These are phyloP conservation scores for Zarea fungicola DNA, from an alignment of 2,329 filamentous ascomycete species.

Conservation along the genomic window DNA sequence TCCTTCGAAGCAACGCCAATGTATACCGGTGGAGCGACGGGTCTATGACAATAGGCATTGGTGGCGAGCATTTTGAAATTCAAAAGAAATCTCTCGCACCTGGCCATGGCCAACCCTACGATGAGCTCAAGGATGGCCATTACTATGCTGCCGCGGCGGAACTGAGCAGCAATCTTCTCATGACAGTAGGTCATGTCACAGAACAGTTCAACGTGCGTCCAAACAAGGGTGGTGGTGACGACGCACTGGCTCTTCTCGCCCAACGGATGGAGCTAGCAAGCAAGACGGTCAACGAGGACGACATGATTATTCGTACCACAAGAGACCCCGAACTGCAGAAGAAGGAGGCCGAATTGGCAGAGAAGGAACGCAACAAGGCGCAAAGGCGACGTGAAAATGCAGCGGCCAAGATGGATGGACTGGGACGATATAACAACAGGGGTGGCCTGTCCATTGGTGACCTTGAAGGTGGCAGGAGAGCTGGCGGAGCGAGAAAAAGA, in stretches of 20 bases:
- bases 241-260: slow-evolving; percentile 64
- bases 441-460: slow-evolving; percentile 64
- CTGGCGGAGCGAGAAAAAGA: slow-evolving; percentile 45
- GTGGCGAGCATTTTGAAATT: slow-evolving; percentile 70
- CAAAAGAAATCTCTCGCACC: slow-evolving; percentile 66
- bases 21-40: slow-evolving; percentile 77
- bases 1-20: slow-evolving; percentile 69
- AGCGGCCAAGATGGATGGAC: slow-evolving; percentile 56
- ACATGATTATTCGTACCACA: slow-evolving; percentile 64
- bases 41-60: slow-evolving; percentile 69
- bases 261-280: slow-evolving; percentile 61
- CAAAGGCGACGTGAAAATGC: slow-evolving; percentile 64
- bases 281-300: slow-evolving; percentile 49
- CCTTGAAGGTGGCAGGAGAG: slow-evolving; percentile 56
- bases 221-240: slow-evolving; percentile 63
- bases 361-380: slow-evolving; percentile 66
- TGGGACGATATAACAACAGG: slow-evolving; percentile 43
- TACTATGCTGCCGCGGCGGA: slow-evolving; percentile 72
- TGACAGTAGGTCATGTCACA: slow-evolving; percentile 70
- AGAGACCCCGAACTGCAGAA: slow-evolving; percentile 72
- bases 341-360: slow-evolving; percentile 65
- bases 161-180: slow-evolving; percentile 60
- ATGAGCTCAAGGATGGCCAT: slow-evolving; percentile 65
- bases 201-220: slow-evolving; percentile 66
- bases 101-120: slow-evolving; percentile 52